A percentile compares a stretch with the other conserved stretches of the same genome.
phyloP scores from a whole-genome alignment of 768 basidiomycete genomes.

The Ramaria sp. region DNA sequence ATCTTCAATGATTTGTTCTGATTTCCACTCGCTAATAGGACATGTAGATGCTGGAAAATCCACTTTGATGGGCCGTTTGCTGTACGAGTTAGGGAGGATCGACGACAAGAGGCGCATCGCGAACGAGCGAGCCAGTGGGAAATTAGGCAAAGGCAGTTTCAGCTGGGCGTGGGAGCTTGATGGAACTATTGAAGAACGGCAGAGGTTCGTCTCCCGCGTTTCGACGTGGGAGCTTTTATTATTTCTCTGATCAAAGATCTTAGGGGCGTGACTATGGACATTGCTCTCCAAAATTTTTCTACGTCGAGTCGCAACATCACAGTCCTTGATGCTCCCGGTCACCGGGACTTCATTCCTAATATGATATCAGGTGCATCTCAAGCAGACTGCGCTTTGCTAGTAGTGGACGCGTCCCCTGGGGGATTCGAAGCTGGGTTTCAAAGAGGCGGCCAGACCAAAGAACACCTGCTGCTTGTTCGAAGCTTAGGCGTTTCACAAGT shows the following conservation, averaged over 20 bases:
- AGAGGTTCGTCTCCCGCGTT: conserved; percentile 46
- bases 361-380: conserved; percentile 99
- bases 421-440: conserved; percentile 97
- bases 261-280: conserved; percentile 98
- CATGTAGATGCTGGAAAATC: conserved; percentile 99
- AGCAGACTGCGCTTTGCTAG: conserved; percentile 89
- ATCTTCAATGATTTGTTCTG: no score
- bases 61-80: conserved; percentile 87
- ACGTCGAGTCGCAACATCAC: conserved; percentile 75
- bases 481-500: conserved; percentile 89
- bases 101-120: conserved; percentile 75
- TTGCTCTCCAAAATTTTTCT: conserved; percentile 69
- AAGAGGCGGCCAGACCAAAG: conserved; percentile 88
- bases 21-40: conserved; percentile 41
- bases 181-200: conserved; percentile 84
- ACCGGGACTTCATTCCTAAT: conserved; percentile 96
- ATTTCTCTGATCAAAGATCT: conserved; percentile 7
- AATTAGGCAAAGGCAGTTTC: conserved; percentile 89
- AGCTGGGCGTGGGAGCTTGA: conserved; percentile 98
- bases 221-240: background rate
- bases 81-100: conserved; percentile 85
- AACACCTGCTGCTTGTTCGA: conserved; percentile 84
- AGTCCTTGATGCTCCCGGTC: conserved; percentile 95
- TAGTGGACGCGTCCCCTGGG: conserved; percentile 81
- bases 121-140: conserved; percentile 84